Conservation (phyloP, 1,284 basidiomycete species). For the Apiotrichum siamense region DNA sequence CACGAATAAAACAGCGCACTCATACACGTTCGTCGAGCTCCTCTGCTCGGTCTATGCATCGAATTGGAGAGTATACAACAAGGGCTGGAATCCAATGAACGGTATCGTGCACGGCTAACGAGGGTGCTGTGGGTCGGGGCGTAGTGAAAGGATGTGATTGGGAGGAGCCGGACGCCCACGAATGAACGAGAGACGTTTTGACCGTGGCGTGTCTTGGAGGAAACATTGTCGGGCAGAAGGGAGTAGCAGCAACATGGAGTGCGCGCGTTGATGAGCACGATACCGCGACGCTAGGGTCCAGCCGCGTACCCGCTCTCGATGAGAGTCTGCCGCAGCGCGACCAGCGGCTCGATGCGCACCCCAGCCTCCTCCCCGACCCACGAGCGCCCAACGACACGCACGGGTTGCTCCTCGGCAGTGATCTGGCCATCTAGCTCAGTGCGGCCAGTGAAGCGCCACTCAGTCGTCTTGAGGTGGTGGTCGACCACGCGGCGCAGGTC, state of each 20-base stretch:
- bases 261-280: too few species aligned
- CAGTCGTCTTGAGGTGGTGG: constrained; percentile 31
- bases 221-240: neutral
- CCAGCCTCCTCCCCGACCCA: constrained; percentile 5
- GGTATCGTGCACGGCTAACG: too few species aligned
- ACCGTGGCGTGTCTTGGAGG: too few species aligned
- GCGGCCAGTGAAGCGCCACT: constrained; percentile 31
- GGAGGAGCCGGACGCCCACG: too few species aligned
- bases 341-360: constrained; percentile 2
- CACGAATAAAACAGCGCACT: neutral
- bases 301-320: constrained; percentile 4
- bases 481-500: constrained; percentile 32
- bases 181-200: too few species aligned
- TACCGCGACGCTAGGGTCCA: neutral
- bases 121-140: too few species aligned
- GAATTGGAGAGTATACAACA: too few species aligned
- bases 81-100: neutral
- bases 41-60: too few species aligned
- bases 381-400: constrained; percentile 21
- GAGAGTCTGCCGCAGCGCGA: constrained; percentile 1
- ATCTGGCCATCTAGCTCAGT: neutral
- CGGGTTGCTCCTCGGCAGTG: constrained; percentile 17
- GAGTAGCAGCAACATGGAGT: neutral
- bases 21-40: neutral
- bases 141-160: too few species aligned